Evolutionary conservation across 768 basidiomycete species (phyloP).

Genomic region (Gloeostereum incarnatum): DNA sequence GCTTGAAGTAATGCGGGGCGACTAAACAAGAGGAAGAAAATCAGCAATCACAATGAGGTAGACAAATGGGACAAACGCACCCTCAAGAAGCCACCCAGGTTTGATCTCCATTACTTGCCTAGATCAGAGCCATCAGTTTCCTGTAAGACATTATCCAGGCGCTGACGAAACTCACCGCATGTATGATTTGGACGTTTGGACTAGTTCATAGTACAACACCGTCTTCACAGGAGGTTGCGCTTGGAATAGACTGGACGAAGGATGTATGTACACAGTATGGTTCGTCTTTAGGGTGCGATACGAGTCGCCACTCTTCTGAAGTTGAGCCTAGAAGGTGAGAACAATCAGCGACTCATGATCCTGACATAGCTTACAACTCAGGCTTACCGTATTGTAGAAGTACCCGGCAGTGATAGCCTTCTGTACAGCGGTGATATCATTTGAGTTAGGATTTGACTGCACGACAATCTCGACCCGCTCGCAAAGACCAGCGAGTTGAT

Average conservation of each 20-base stretch:
- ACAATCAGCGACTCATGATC: constrained; percentile 1
- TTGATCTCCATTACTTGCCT: constrained; percentile 99
- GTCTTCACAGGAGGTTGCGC: constrained; percentile 90
- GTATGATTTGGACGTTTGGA: constrained; percentile 96
- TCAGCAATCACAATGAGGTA: constrained; percentile 4
- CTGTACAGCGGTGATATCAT: constrained; percentile 88
- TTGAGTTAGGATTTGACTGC: constrained; percentile 79
- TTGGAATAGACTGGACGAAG: constrained; percentile 91
- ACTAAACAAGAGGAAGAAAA: constrained; percentile 34
- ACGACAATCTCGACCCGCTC: constrained; percentile 95
- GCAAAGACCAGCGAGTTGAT: constrained; percentile 90
- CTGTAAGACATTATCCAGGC: constrained; percentile 3
- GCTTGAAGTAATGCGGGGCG: constrained; percentile 95
- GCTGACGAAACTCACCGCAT: constrained; percentile 46
- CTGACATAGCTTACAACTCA: too few species aligned
- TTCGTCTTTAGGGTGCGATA: constrained; percentile 95
- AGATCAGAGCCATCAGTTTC: background rate
- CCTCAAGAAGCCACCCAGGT: constrained; percentile 87
- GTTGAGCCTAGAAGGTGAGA: constrained; percentile 49
- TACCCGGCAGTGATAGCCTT: constrained; percentile 94
- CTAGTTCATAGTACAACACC: constrained; percentile 91
- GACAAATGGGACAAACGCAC: constrained; percentile 30
- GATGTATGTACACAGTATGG: constrained; percentile 95
- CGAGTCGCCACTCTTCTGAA: constrained; percentile 94
- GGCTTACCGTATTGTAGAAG: constrained; percentile 84